Conservation (phyloP, 257 asterid species). For the Capsicum rhomboideum region DNA sequence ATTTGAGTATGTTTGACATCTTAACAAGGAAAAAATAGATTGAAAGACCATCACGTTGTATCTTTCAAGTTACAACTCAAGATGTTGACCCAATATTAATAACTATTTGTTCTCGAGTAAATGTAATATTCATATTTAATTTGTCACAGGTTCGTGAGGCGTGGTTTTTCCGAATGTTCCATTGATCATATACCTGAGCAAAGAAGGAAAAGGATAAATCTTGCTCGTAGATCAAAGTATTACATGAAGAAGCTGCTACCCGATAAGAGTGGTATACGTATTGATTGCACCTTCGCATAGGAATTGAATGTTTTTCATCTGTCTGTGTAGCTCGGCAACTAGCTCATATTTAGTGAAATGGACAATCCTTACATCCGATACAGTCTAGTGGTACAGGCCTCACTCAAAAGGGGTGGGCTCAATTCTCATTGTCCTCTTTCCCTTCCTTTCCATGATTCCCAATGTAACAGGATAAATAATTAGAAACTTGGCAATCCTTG, state of each 20-base stretch:
- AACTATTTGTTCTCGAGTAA: not conserved
- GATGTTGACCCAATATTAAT: not conserved
- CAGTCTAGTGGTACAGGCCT: not conserved
- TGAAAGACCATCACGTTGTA: not conserved
- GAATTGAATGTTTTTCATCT: not conserved
- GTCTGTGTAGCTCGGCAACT: not conserved
- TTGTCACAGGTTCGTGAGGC: conserved; percentile 77
- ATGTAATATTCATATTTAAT: not conserved
- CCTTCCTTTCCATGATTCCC: too few relatives aligned
- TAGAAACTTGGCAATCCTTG: too few relatives aligned
- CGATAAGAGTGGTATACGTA: conserved; percentile 64
- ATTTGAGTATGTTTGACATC: not conserved
- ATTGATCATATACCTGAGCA: conserved; percentile 61
- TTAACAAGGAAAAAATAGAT: not conserved
- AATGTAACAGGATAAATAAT: too few relatives aligned
- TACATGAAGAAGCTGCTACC: conserved; percentile 76
- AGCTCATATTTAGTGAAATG: not conserved
- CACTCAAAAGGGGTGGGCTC: too few relatives aligned
- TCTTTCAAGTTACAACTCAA: too few relatives aligned
- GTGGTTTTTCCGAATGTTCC: conserved; percentile 81
- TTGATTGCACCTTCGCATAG: conserved; percentile 35
- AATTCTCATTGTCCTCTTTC: too few relatives aligned
- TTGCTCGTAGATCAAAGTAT: conserved; percentile 78
- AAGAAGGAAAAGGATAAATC: conserved; percentile 68
- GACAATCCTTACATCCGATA: not conserved